These are phyloP conservation scores for Pseudocohnilembus persalinus DNA, from an alignment of 169 alveolate genomes.

Conservation along the genomic window DNA sequence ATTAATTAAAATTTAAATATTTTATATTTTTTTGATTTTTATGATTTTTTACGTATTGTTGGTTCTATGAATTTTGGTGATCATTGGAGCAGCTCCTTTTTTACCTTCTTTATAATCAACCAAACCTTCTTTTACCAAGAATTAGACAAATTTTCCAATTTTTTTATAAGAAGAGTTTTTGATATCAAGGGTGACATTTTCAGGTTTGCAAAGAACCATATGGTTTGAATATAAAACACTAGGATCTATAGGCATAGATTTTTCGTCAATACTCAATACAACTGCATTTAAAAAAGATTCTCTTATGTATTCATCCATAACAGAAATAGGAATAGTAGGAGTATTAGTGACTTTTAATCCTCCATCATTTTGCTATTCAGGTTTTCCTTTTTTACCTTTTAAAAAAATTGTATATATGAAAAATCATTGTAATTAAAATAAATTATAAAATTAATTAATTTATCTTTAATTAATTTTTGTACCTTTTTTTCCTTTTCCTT, in stretches of 20 bases:
- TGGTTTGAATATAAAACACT: not conserved
- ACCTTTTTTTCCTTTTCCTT: not conserved
- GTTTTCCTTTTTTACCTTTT: not conserved
- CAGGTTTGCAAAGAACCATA: not conserved
- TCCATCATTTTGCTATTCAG: not conserved
- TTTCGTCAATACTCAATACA: not conserved
- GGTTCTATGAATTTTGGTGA: not conserved
- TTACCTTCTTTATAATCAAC: not conserved
- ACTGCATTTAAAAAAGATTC: not conserved
- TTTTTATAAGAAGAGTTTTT: not conserved
- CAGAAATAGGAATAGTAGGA: not conserved
- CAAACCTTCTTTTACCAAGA: not conserved
- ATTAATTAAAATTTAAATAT: too few relatives aligned
- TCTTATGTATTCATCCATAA: not conserved
- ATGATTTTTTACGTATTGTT: not conserved
- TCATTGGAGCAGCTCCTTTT: not conserved
- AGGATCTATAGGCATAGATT: not conserved
- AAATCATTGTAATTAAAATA: not conserved
- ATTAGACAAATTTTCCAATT: not conserved
- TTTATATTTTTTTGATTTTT: too few relatives aligned
- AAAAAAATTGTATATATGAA: too few relatives aligned
- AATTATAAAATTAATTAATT: too few relatives aligned
- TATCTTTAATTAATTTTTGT: not conserved
- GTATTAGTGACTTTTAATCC: not conserved
- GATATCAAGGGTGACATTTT: not conserved